Base-by-base conservation (phyloP, 1,284 basidiomycete genomes). In the Cutaneotrichosporon daszewskae region DNA sequence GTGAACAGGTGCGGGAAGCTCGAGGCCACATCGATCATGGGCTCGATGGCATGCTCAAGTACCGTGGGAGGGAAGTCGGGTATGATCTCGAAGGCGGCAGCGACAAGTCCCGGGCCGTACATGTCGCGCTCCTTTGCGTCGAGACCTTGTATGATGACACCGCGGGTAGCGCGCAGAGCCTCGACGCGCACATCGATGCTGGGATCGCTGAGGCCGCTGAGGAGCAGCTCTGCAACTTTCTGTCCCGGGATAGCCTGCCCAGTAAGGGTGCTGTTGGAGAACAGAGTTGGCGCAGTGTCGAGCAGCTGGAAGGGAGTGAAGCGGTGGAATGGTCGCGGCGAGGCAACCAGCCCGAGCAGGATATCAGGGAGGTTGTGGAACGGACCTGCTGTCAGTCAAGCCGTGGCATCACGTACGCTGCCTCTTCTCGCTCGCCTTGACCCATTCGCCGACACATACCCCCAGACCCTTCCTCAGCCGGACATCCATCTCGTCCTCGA, bases 11-110 rank as follows among this genome's bases (percentile, higher is more conserved):
- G 85, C 1, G 77, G 72, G 18, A 86, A 72, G 17, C 86, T 71
- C 0, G 78, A 74, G 10, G 83, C 80, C 14, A 90, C 76, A 0
- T 86, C 83, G 0, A 83, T 84, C 27, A 89, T 71, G 1, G 82
- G 78, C 23, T 76, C 72, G 26, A 89, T 74, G 59, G 58, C 65
- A 5, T 55, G 54, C 16, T 55, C 45, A 13, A 68, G 50, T 4
- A 55, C 46, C n/a, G 42, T 32, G 4, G 40, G 27, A 0, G 66
- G 64, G 8, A 69, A 41, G 12, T 32, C 19, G 0, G 54, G 45
- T 5, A 66, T 35, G 12, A 36, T 18, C 25, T 54, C 49, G 33
- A 65, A 61, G 7, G 57, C 50, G 11, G 55, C 57, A 8, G 29
- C 35, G 10, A 69, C 40, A 9, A 67, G 47, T 0, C 42, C 23